These are phyloP conservation scores for Paecilomyces dactylethromorphus DNA, from an alignment of 2,329 filamentous ascomycete genomes.

Conservation along the genomic window DNA sequence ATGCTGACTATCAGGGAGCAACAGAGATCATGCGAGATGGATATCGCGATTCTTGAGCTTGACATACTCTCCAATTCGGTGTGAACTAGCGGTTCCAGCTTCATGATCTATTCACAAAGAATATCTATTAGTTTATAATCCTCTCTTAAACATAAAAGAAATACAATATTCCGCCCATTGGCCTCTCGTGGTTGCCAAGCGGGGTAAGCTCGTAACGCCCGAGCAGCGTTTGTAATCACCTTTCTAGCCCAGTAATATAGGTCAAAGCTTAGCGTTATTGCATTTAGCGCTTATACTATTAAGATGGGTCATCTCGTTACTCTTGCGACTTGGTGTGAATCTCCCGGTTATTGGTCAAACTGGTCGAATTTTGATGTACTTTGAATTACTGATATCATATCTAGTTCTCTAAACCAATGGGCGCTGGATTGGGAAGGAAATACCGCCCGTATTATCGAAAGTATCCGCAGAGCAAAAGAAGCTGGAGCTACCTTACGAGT, in stretches of 20 bases:
- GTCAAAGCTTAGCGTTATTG: background rate
- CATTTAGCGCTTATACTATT: background rate
- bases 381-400: background rate
- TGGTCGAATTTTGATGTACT: background rate
- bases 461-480: slow-evolving; percentile 54
- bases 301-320: slow-evolving; percentile 34
- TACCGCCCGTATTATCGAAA: slow-evolving; percentile 55
- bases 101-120: background rate
- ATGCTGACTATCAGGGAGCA: slow-evolving; percentile 3
- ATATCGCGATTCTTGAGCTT: background rate
- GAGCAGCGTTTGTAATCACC: no score
- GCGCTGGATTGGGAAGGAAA: slow-evolving; percentile 61
- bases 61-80: background rate
- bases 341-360: background rate
- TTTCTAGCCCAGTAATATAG: background rate
- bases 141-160: background rate
- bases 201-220: background rate
- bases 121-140: background rate
- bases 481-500: slow-evolving; percentile 57
- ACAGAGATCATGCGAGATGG: background rate
- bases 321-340: slow-evolving; percentile 38
- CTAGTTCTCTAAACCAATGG: slow-evolving; percentile 39
- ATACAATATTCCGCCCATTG: background rate
- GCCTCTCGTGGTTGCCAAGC: background rate
- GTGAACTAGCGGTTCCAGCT: no score